A percentile compares a stretch with the other conserved stretches of the same genome.
These are phyloP conservation scores for Prunus kanzakura DNA, from an alignment of 306 rosid genomes.

Conservation along the genomic window DNA sequence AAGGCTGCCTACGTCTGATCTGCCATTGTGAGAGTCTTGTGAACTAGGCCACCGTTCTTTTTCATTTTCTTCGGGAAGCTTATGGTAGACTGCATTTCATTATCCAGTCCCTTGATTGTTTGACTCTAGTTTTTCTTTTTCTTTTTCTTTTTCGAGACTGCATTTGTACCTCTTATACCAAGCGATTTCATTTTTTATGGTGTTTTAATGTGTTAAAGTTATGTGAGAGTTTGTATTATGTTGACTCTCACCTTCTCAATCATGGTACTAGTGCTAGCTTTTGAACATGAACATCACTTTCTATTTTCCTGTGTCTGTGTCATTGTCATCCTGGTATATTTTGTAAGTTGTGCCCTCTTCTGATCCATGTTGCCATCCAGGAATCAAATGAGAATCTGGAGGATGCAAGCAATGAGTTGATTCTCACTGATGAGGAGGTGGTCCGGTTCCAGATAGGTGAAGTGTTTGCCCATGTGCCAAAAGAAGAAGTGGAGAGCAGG, in stretches of 20 bases:
- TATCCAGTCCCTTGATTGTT: not conserved
- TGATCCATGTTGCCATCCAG: conserved; percentile 25
- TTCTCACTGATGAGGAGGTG: conserved; percentile 86
- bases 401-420: conserved; percentile 87
- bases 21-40: not conserved
- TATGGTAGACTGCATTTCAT: not conserved
- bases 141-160: not conserved
- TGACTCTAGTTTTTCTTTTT: not conserved
- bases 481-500: conserved; percentile 80
- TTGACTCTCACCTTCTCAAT: not conserved
- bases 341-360: not conserved
- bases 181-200: no score
- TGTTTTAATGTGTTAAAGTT: not conserved
- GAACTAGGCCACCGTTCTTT: not conserved
- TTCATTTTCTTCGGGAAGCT: not conserved
- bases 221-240: not conserved
- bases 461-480: conserved; percentile 85
- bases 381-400: conserved; percentile 84
- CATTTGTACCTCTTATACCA: not conserved
- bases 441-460: conserved; percentile 89
- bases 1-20: not conserved
- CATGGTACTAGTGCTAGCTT: not conserved
- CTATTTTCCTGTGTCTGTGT: not conserved
- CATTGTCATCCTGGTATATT: not conserved
- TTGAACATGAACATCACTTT: not conserved